These are phyloP conservation scores for Croton laevigatus DNA, from an alignment of 441 rosid species.

Conservation along the genomic window DNA sequence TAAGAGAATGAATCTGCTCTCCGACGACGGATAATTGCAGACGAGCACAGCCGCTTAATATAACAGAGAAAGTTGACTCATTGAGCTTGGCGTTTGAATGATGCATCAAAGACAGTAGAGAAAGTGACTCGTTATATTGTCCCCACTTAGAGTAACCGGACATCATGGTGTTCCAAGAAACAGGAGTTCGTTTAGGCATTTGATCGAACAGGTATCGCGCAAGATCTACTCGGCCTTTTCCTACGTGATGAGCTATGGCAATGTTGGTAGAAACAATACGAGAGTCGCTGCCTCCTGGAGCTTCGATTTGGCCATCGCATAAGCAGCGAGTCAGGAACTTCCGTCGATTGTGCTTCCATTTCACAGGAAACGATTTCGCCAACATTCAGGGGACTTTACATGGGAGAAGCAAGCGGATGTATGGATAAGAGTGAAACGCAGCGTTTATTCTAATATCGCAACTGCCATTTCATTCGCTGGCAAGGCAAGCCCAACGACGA, in stretches of 20 bases:
- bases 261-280: constrained; percentile 31
- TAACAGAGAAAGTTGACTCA: constrained; percentile 2
- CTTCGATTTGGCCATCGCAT: background rate
- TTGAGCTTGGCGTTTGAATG: background rate
- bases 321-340: constrained; percentile 3
- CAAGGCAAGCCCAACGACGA: too few species aligned
- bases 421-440: background rate
- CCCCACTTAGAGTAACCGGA: constrained; percentile 39
- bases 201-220: constrained; percentile 44
- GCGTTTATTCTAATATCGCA: background rate
- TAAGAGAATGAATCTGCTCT: constrained; percentile 34
- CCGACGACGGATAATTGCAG: constrained; percentile 25
- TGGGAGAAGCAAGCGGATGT: background rate
- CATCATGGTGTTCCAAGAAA: constrained; percentile 44
- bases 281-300: background rate
- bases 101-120: constrained; percentile 35
- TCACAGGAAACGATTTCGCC: constrained; percentile 7
- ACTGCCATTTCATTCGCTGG: too few species aligned
- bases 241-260: background rate
- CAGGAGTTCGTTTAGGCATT: constrained; percentile 40
- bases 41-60: constrained; percentile 17
- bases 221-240: constrained; percentile 24
- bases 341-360: constrained; percentile 24
- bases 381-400: constrained; percentile 2
- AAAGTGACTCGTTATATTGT: constrained; percentile 26